Percentiles rank a stretch among this genome's conserved stretches.
phyloP scores from a whole-genome alignment of 177 flowering plant species.

The Vitis hybrid region DNA sequence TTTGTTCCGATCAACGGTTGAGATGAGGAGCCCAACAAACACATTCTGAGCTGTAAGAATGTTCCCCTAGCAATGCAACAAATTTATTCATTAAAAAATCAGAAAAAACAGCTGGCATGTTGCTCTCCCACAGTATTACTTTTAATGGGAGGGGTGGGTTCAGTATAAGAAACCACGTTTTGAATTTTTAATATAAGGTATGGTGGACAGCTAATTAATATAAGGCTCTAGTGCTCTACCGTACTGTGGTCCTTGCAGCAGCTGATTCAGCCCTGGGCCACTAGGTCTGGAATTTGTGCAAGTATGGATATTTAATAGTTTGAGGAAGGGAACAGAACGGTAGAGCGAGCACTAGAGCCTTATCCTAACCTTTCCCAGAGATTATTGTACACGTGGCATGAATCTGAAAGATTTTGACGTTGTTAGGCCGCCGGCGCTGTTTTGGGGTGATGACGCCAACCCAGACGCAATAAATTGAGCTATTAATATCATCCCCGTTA shows the following conservation, averaged over 20 bases:
- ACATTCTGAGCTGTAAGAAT: background rate
- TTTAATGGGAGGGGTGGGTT: too few species aligned
- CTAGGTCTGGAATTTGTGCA: too few species aligned
- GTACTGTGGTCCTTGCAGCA: too few species aligned
- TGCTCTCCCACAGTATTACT: too few species aligned
- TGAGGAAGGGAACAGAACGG: background rate
- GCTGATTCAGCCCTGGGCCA: too few species aligned
- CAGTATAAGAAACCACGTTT: too few species aligned
- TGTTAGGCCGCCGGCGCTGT: constrained; percentile 16
- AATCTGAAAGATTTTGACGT: constrained; percentile 1
- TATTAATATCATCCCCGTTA: background rate
- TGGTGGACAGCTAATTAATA: too few species aligned
- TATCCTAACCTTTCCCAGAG: constrained; percentile 11
- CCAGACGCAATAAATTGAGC: background rate
- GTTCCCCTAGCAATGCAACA: too few species aligned
- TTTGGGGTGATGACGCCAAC: background rate
- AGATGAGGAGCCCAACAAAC: background rate
- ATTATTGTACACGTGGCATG: constrained; percentile 17
- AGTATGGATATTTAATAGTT: background rate
- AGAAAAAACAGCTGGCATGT: too few species aligned
- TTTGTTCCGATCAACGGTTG: background rate
- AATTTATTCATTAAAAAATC: too few species aligned
- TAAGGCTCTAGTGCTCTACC: too few species aligned
- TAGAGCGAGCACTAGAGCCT: constrained; percentile 3
- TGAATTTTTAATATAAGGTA: too few species aligned